Evolutionary conservation across 805 yeast genomes (phyloP).

Genomic region (Barnettozyma pratensis): DNA sequence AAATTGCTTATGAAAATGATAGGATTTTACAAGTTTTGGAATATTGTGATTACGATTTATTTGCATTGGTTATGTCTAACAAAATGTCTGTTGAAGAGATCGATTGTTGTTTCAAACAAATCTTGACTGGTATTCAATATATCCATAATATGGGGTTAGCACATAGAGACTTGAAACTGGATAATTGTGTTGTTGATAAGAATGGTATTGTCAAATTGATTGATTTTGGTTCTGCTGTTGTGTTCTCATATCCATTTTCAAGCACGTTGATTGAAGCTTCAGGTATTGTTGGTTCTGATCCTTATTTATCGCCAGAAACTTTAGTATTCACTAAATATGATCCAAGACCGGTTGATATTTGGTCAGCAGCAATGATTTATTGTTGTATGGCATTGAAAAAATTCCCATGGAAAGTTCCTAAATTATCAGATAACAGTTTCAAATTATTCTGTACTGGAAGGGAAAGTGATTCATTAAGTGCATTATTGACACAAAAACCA

Average conservation of each 20-base stretch:
- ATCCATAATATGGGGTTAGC: constrained; percentile 82
- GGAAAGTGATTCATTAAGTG: constrained; percentile 61
- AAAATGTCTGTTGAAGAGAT: constrained; percentile 78
- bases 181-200: constrained; percentile 81
- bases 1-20: constrained; percentile 84
- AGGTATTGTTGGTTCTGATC: constrained; percentile 86
- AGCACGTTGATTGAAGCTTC: constrained; percentile 68
- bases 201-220: constrained; percentile 85
- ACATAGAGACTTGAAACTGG: constrained; percentile 87
- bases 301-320: constrained; percentile 90
- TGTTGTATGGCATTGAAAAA: constrained; percentile 89
- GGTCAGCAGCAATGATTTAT: constrained; percentile 89
- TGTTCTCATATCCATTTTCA: constrained; percentile 81
- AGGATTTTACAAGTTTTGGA: constrained; percentile 90
- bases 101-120: constrained; percentile 86
- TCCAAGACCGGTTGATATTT: constrained; percentile 89
- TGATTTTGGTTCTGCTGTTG: constrained; percentile 92
- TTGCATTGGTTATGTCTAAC: constrained; percentile 92
- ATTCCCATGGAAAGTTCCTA: constrained; percentile 94
- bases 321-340: constrained; percentile 77
- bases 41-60: constrained; percentile 87
- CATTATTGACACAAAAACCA: constrained; percentile 51
- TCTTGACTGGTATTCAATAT: constrained; percentile 74
- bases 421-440: constrained; percentile 73
- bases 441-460: constrained; percentile 74